phyloP scores from a whole-genome alignment of 352 stramenopile genomes.

The Blastocystis sp. region DNA sequence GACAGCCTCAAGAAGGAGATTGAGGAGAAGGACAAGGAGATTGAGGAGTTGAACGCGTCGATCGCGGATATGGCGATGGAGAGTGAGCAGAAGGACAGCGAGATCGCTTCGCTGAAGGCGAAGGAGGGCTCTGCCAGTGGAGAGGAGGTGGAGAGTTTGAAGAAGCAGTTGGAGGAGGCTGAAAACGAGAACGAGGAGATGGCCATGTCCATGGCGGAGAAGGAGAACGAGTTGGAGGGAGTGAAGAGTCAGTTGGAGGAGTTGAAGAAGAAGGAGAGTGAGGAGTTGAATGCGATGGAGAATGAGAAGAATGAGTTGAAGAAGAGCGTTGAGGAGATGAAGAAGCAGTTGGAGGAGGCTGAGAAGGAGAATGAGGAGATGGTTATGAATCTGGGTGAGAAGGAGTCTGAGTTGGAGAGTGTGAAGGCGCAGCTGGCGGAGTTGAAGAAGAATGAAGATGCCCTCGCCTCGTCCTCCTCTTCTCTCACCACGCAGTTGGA shows the following conservation, averaged over 20 bases:
- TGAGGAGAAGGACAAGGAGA: background rate
- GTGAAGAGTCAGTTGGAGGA: background rate
- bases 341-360: too few relatives aligned
- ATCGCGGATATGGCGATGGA: background rate
- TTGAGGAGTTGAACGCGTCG: background rate
- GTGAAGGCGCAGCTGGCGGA: background rate
- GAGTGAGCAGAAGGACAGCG: background rate
- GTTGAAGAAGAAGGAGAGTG: background rate
- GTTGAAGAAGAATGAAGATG: background rate
- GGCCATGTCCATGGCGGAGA: background rate
- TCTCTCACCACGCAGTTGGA: background rate
- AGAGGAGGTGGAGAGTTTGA: background rate
- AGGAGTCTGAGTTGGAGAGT: background rate
- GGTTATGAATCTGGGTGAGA: too few relatives aligned
- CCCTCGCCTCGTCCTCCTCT: too few relatives aligned
- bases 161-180: background rate
- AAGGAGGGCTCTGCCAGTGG: background rate
- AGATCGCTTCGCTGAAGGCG: background rate
- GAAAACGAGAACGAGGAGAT: constrained; percentile 26
- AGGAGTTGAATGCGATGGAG: background rate
- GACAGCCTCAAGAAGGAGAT: background rate
- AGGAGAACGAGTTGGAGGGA: constrained; percentile 6
- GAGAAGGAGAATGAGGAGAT: too few relatives aligned
- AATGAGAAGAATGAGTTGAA: background rate
- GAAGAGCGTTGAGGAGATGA: too few relatives aligned